Base-by-base conservation (phyloP, 116 monocot species). In the Thalassia testudinum region DNA sequence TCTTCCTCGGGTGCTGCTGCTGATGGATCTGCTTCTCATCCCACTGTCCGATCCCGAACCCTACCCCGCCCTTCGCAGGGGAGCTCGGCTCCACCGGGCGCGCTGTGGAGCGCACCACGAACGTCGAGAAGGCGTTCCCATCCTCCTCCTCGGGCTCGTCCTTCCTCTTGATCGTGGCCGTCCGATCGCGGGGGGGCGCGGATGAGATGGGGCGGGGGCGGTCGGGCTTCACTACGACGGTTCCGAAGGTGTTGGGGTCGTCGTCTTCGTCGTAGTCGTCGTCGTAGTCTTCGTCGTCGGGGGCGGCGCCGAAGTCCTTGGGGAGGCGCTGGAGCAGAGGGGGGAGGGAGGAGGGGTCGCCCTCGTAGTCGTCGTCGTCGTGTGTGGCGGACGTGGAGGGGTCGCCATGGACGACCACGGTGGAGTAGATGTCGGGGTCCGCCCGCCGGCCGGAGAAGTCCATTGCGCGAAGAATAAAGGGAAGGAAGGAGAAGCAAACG, bases 311-410 rank as follows among this genome's bases (percentile, higher is more conserved):
- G 59, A 93, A 93, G 64, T 81, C 93, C 60, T 87, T 83, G 38
- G 93, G 93, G 26, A 93, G 57, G 65, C 93, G 88, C 55, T 87
- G 83, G 49, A 93, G 81, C 64, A 93, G 88, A 11, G 88, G 93
- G 34, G 93, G 93, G 30, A 93, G 84, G 28, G 83, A 80, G 1
- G 79, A 67, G 53, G 70, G 50, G 57, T 87, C 87, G 26, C 76
- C 78, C 16, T 71, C 65, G 18, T 63, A 56, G 0, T 70, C 65
- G 26, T 67, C 75, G 8, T 61, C 68, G 16, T 57, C 62, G n/a
- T n/a, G n/a, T 13, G 53, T 61, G 5, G 5, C 34, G 13, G n/a
- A 30, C 26, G 70, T 56, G 37, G 40, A 29, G 24, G 29, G 72
- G 52, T 58, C 76, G 22, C 76, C 81, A 49, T 91, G 86, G 64